phyloP scores from a whole-genome alignment of 1,284 basidiomycete species.

The Ceratobasidium papillatum region DNA sequence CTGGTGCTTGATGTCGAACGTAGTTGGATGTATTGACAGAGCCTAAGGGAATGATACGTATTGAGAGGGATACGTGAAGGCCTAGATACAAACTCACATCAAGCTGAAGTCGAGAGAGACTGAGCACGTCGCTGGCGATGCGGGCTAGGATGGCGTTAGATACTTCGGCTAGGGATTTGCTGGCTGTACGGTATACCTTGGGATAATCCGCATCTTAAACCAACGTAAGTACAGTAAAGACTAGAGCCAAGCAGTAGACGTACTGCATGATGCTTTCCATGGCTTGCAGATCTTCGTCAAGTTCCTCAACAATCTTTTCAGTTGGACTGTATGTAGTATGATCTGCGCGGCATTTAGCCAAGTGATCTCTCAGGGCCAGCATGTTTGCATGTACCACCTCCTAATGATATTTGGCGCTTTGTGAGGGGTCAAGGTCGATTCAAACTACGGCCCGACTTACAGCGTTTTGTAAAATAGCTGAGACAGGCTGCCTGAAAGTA shows the following conservation, averaged over 20 bases:
- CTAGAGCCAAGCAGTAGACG: neutral
- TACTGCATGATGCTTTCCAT: conserved; percentile 29
- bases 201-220: neutral
- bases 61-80: no score
- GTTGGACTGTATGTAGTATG: conserved; percentile 6
- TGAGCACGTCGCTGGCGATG: conserved; percentile 56
- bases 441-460: neutral
- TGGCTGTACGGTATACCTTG: neutral
- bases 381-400: conserved; percentile 44
- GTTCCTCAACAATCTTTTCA: conserved; percentile 50
- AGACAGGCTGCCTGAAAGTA: conserved; percentile 47
- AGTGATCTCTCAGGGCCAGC: conserved; percentile 40
- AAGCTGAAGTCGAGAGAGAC: conserved; percentile 51
- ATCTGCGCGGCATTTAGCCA: neutral
- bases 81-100: conserved; percentile 54
- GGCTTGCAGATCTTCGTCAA: conserved; percentile 54
- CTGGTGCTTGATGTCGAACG: conserved; percentile 27
- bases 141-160: conserved; percentile 36
- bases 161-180: neutral
- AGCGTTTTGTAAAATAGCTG: conserved; percentile 46
- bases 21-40: conserved; percentile 30
- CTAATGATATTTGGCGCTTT: neutral
- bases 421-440: neutral
- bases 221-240: neutral
- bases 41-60: neutral